Evolutionary conservation across 805 yeast species (phyloP).

Genomic region (Teunomyces tritomae): DNA sequence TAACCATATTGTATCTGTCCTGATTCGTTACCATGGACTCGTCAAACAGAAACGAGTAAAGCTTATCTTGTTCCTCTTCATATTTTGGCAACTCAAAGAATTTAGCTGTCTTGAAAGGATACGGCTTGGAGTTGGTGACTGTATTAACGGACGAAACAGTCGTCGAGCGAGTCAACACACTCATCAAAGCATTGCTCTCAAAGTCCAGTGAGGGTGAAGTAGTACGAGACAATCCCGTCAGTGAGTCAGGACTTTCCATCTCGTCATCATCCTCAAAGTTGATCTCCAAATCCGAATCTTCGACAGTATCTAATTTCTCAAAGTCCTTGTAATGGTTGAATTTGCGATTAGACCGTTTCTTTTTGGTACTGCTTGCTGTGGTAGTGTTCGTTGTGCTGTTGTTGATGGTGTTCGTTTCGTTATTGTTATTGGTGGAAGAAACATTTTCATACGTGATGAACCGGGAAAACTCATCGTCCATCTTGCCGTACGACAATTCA

Average conservation of each 20-base stretch:
- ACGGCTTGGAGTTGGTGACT: constrained; percentile 9
- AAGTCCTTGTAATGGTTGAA: constrained; percentile 14
- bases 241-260: constrained; percentile 15
- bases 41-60: constrained; percentile 19
- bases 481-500: constrained; percentile 20
- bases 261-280: constrained; percentile 27
- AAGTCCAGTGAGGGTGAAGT: constrained; percentile 34
- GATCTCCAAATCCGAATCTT: constrained; percentile 17
- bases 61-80: constrained; percentile 14
- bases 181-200: constrained; percentile 36
- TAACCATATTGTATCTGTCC: constrained; percentile 40
- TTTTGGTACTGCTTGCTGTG: not conserved
- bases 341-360: constrained; percentile 9
- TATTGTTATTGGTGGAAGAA: not conserved
- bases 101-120: constrained; percentile 16
- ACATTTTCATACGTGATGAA: constrained; percentile 7
- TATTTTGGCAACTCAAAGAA: constrained; percentile 36
- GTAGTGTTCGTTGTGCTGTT: too few species aligned
- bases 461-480: not conserved
- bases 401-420: too few species aligned
- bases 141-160: constrained; percentile 27
- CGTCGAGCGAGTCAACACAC: constrained; percentile 40
- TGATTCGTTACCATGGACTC: constrained; percentile 12
- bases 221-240: constrained; percentile 33
- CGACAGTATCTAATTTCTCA: constrained; percentile 15